These are phyloP conservation scores for Elsinoe arachidis DNA, from an alignment of 2,329 filamentous ascomycete genomes.

Conservation along the genomic window DNA sequence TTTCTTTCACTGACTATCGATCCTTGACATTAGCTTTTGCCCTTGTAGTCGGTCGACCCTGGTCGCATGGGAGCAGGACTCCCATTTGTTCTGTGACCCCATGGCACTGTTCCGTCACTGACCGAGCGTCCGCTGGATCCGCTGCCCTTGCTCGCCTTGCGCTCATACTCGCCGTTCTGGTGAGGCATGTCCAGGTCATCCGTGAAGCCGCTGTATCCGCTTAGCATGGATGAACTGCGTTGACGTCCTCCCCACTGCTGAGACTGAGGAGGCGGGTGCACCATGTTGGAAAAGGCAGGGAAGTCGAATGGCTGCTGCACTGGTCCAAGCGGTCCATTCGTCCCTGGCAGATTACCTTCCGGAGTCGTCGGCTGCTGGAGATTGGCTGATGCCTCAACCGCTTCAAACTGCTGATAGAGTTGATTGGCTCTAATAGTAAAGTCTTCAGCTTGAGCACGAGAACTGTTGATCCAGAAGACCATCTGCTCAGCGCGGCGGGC, in stretches of 20 bases:
- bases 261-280: background rate
- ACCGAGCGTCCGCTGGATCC: slow-evolving; percentile 12
- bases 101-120: slow-evolving; percentile 11
- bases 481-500: slow-evolving; percentile 33
- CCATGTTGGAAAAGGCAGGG: slow-evolving; percentile 15
- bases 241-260: slow-evolving; percentile 24
- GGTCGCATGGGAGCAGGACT: slow-evolving; percentile 7
- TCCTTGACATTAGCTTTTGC: slow-evolving; percentile 5
- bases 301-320: slow-evolving; percentile 13
- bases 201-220: slow-evolving; percentile 43
- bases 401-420: slow-evolving; percentile 31
- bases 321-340: slow-evolving; percentile 25
- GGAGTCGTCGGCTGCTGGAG: slow-evolving; percentile 39
- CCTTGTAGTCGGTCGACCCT: slow-evolving; percentile 11
- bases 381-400: slow-evolving; percentile 19
- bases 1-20: slow-evolving; percentile 6
- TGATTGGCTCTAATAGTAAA: slow-evolving; percentile 33
- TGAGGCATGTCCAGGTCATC: slow-evolving; percentile 25
- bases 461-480: slow-evolving; percentile 30
- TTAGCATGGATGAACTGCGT: slow-evolving; percentile 46
- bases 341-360: slow-evolving; percentile 51
- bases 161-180: slow-evolving; percentile 14
- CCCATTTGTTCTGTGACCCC: slow-evolving; percentile 11
- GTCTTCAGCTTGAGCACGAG: slow-evolving; percentile 30
- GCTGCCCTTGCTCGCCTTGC: slow-evolving; percentile 15